Evolutionary conservation across 495 filamentous ascomycete genomes (phyloP), one percentile per base, ranked within the genome.

Genomic region (Hypoxylon intermedium): DNA sequence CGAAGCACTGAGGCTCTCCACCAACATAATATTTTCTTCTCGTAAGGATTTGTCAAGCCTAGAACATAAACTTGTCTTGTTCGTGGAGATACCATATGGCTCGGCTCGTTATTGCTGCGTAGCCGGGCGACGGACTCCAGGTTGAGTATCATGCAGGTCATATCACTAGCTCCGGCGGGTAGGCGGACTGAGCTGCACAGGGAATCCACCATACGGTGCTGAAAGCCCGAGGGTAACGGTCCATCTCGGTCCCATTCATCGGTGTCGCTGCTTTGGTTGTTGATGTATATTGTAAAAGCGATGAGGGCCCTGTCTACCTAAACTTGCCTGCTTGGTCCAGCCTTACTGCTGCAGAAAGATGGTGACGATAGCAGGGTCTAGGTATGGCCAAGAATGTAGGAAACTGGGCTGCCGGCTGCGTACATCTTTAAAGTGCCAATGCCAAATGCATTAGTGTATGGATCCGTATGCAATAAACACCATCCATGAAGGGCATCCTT

Each of bases 111-210:
- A 57, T 57, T 6, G 48, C 43, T 50, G 33, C 49, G 45, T 58
- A 58, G 37, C 60, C 60, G 60, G 60, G 54, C 60, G 37, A 58
- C 38, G 53, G 38, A 51, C 12, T 23, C 52, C 19, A 45, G 19
- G 49, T 36, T 19, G 23, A 56, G 34, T 31, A 63, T 65, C 62
- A 72, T 74, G 72, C 72, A 74, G 58, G 65, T 60, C 61, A 63
- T 60, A 26, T 63, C 53, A 58, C 67, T 73, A 73, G 74, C 70
- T 68, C 30, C 61, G 72, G 76, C 74, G 72, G 72, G 70, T 77
- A 78, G 62, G 71, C 65, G 66, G 43, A 53, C 31, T 37, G 57
- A 48, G 45, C 53, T 18, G 49, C 41, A 43, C 24, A 53, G 20
- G 4, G 24, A 60, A 57, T 58, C 33, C 51, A 48, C 37, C 44